Conservation (phyloP, 2,329 filamentous ascomycete genomes). For the Penicillium sp. region DNA sequence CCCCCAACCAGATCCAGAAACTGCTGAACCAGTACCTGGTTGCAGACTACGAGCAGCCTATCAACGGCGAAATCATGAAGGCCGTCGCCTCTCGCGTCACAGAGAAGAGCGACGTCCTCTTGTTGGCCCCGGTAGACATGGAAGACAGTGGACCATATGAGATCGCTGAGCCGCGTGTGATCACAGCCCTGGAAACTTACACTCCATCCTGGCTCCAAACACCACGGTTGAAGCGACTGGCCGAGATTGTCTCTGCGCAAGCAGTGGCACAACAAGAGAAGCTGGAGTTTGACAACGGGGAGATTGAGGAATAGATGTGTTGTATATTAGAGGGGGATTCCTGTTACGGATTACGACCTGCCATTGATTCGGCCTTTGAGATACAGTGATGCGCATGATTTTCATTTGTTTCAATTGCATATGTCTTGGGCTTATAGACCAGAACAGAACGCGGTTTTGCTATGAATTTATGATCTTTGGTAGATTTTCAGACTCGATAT, state of each 20-base stretch:
- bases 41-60: conserved; percentile 97
- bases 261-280: conserved; percentile 95
- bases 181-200: conserved; percentile 96
- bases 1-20: conserved; percentile 98
- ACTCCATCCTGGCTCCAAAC: conserved; percentile 98
- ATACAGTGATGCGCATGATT: conserved; percentile 28
- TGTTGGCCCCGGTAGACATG: conserved; percentile 95
- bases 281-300: conserved; percentile 54
- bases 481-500: neutral
- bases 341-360: conserved; percentile 30
- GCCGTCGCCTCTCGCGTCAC: conserved; percentile 95
- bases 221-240: conserved; percentile 87
- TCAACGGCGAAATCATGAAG: conserved; percentile 99
- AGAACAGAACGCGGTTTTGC: conserved; percentile 1
- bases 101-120: conserved; percentile 94
- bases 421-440: conserved; percentile 9
- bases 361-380: conserved; percentile 14
- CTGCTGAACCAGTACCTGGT: conserved; percentile 97
- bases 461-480: neutral
- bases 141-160: conserved; percentile 98
- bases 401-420: conserved; percentile 16
- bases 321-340: conserved; percentile 29
- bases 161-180: conserved; percentile 93
- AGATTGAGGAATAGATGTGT: conserved; percentile 24
- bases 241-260: conserved; percentile 97